Percentiles rank a stretch among this genome's conserved stretches.
These are phyloP conservation scores for Gloeophyllum trabeum DNA, from an alignment of 768 basidiomycete species.

Conservation along the genomic window DNA sequence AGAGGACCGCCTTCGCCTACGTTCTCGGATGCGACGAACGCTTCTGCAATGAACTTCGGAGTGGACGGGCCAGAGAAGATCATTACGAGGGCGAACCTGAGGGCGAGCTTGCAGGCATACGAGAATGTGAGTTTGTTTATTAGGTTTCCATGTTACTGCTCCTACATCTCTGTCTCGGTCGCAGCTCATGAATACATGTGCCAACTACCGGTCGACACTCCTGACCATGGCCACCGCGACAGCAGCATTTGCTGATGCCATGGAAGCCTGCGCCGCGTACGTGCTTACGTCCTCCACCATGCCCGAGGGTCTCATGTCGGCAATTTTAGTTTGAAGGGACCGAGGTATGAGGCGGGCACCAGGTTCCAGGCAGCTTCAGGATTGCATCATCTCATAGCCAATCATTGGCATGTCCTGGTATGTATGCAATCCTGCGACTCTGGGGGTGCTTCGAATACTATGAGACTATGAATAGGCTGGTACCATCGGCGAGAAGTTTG, in stretches of 20 bases:
- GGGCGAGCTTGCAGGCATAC: conserved; percentile 67
- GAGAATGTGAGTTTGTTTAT: conserved; percentile 49
- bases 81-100: conserved; percentile 71
- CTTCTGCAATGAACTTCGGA: conserved; percentile 69
- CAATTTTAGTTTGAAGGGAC: conserved; percentile 55
- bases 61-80: conserved; percentile 68
- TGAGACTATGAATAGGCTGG: too few relatives aligned
- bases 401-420: conserved; percentile 88
- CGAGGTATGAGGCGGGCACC: conserved; percentile 69
- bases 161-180: conserved; percentile 2
- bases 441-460: too few relatives aligned
- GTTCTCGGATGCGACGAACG: conserved; percentile 72
- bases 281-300: conserved; percentile 13
- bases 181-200: conserved; percentile 67
- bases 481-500: conserved; percentile 78
- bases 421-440: conserved; percentile 22
- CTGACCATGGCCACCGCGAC: conserved; percentile 75
- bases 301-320: background rate
- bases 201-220: conserved; percentile 73
- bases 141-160: background rate
- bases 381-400: conserved; percentile 83
- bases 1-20: conserved; percentile 72
- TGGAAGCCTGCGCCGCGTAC: conserved; percentile 77
- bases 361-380: conserved; percentile 81
- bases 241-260: conserved; percentile 75